Evolutionary conservation across 345 rosid genomes (phyloP), one percentile per base, ranked within the genome.

Genomic region (Clausena lansium): DNA sequence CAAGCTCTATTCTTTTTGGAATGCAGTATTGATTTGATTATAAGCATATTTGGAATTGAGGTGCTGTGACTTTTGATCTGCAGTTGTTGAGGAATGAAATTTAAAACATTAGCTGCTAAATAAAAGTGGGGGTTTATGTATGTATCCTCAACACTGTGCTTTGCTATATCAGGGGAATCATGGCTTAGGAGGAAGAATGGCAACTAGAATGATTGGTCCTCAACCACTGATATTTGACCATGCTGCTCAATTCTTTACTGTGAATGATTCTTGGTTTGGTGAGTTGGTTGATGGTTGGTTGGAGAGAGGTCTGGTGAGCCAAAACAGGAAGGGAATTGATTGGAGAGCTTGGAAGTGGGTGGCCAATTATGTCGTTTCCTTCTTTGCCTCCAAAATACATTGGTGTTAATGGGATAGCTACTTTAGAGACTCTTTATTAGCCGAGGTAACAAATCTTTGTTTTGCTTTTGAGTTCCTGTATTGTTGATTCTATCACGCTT

Each of bases 161-260:
- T 27, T 57, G 72, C 8, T 54, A 15, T 27, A 70, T 55, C 75
- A 93, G 97, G 98, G 98, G 68, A 85, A 85, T 80, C 99, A 92
- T 88, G 99, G 99, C 59, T 85, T 95, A 83, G 98, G 98, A 81
- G 98, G 99, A 81, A 90, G 99, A 81, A 86, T 95, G 94, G 98
- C 91, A 76, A 95, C 99, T 32, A 86, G 99, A 83, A 38, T 89
- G 68, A 76, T 92, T 57, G 93, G 86, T 70, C 90, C 93, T 77
- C 83, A 86, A 36, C 88, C 85, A 55, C 83, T 95, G 24, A 54
- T 90, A 74, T 95, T 95, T 35, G 97, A 95, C 74, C 99, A 95
- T 78, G 97, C 98, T 1, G 93, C 98, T 74, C 98, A 92, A 76
- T 95, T 92, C 88, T 95, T 95, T 81, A 90, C 93, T 0, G 95